Conservation (phyloP, 2,329 filamentous ascomycete species). For the Colletotrichum tofieldiae region DNA sequence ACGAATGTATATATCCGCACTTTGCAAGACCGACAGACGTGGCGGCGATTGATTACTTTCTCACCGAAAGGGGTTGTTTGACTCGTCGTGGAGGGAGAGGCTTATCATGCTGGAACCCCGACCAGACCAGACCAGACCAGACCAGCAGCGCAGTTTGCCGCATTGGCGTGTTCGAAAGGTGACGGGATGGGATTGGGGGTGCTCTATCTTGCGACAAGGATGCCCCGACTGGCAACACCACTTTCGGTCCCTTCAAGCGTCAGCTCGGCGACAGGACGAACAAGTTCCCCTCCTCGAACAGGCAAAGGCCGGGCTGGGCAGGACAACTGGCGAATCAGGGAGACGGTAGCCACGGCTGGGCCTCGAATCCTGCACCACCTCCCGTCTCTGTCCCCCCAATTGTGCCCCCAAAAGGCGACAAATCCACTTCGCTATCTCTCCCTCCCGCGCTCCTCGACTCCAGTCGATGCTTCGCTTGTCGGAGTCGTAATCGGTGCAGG, state of each 20-base stretch:
- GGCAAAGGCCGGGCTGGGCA: conserved; percentile 23
- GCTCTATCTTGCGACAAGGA: conserved; percentile 41
- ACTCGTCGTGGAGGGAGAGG: conserved; percentile 31
- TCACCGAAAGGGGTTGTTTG: conserved; percentile 32
- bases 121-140: conserved; percentile 9
- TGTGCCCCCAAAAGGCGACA: neutral
- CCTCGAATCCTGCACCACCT: conserved; percentile 15
- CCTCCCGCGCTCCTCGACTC: conserved; percentile 11
- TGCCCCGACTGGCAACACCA: conserved; percentile 21
- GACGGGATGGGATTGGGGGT: conserved; percentile 31
- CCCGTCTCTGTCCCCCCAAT: neutral
- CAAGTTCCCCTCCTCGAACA: conserved; percentile 13
- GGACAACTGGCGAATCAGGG: conserved; percentile 33
- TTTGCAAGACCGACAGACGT: conserved; percentile 3
- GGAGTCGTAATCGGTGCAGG: conserved; percentile 18
- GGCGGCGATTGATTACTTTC: conserved; percentile 14
- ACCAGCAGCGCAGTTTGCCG: conserved; percentile 10
- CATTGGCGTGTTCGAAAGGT: conserved; percentile 40
- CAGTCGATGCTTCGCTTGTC: conserved; percentile 1
- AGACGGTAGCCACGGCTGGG: neutral
- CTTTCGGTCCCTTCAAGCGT: conserved; percentile 11
- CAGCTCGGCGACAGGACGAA: conserved; percentile 29
- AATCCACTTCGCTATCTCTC: conserved; percentile 24
- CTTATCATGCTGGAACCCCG: conserved; percentile 40
- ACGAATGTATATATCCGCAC: neutral